Conservation (phyloP, 2,329 filamentous ascomycete genomes). For the Calonectria crousiana region DNA sequence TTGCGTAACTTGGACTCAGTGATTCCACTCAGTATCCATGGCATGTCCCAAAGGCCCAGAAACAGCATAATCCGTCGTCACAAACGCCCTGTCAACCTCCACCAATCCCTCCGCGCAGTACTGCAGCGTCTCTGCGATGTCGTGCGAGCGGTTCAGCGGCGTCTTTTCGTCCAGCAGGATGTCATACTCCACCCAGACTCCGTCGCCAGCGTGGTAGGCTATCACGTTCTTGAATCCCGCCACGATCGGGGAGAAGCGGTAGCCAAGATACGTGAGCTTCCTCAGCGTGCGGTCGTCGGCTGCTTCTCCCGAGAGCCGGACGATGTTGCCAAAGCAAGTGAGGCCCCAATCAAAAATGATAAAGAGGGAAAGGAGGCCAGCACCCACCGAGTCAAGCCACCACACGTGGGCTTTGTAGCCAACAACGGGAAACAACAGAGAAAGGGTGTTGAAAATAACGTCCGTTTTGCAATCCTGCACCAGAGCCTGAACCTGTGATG, state of each 20-base stretch:
- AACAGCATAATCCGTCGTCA: constrained; percentile 50
- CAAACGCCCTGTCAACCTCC: constrained; percentile 49
- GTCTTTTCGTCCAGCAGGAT: constrained; percentile 48
- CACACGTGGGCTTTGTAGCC: constrained; percentile 70
- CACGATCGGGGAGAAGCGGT: constrained; percentile 49
- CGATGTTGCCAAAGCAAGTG: constrained; percentile 56
- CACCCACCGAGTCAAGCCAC: constrained; percentile 76
- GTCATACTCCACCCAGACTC: constrained; percentile 51
- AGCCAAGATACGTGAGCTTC: constrained; percentile 49
- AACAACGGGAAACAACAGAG: constrained; percentile 85
- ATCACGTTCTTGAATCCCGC: constrained; percentile 49
- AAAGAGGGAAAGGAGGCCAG: constrained; percentile 71
- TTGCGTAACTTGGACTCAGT: constrained; percentile 17
- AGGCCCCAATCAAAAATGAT: constrained; percentile 78
- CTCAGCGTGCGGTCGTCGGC: constrained; percentile 45
- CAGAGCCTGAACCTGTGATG: constrained; percentile 83
- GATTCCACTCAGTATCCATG: constrained; percentile 43
- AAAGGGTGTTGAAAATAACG: constrained; percentile 89
- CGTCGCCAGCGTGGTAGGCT: constrained; percentile 50
- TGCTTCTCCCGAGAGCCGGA: constrained; percentile 48
- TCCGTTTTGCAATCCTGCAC: constrained; percentile 67
- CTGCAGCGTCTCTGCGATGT: constrained; percentile 50
- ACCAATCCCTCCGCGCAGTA: constrained; percentile 49
- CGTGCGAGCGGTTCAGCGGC: constrained; percentile 46
- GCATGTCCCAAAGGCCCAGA: constrained; percentile 48